phyloP scores from a whole-genome alignment of 495 filamentous ascomycete genomes.

The Amniculicola lignicola region DNA sequence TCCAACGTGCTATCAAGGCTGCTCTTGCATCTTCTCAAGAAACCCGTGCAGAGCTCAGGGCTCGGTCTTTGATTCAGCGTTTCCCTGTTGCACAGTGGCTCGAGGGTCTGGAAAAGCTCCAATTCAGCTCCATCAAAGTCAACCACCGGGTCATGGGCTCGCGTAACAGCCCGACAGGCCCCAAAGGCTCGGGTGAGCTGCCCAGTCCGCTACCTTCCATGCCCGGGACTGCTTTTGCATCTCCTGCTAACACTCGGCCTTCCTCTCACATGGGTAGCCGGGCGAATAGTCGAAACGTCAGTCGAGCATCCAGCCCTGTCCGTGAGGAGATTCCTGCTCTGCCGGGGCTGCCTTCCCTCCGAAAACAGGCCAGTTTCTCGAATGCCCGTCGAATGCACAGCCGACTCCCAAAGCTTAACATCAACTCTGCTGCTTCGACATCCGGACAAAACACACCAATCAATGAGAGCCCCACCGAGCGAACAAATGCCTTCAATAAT shows the following conservation, averaged over 20 bases:
- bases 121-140: constrained; percentile 38
- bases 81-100: constrained; percentile 59
- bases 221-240: constrained; percentile 4
- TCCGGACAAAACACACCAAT: background rate
- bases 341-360: background rate
- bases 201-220: constrained; percentile 10
- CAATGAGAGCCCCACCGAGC: background rate
- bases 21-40: constrained; percentile 61
- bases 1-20: constrained; percentile 64
- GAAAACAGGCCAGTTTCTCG: constrained; percentile 8
- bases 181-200: background rate
- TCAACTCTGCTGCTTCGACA: constrained; percentile 5
- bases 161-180: background rate
- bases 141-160: constrained; percentile 2
- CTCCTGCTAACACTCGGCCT: constrained; percentile 10
- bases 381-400: constrained; percentile 1
- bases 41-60: constrained; percentile 65
- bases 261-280: constrained; percentile 17
- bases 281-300: constrained; percentile 2
- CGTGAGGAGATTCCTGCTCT: constrained; percentile 8
- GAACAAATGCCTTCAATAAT: background rate
- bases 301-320: constrained; percentile 18
- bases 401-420: constrained; percentile 13
- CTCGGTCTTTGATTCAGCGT: constrained; percentile 70
- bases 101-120: constrained; percentile 43